A percentile compares a stretch with the other conserved stretches of the same genome.
phyloP scores from a whole-genome alignment of 495 filamentous ascomycete genomes.

The Talaromyces trachyspermus region DNA sequence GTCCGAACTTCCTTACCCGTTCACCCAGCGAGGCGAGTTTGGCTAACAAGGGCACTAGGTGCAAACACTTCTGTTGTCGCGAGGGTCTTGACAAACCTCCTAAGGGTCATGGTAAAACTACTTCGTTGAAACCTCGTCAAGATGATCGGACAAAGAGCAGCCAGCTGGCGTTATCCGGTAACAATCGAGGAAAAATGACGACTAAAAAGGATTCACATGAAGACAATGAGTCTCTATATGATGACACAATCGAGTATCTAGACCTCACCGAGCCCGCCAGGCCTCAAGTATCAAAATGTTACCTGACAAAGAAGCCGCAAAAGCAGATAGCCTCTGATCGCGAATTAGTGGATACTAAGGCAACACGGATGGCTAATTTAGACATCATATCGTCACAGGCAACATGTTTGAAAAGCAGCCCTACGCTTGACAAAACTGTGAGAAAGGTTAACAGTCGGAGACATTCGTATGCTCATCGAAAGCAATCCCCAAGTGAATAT shows the following conservation, averaged over 20 bases:
- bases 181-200: background rate
- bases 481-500: slow-evolving; percentile 1
- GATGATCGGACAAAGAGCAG: background rate
- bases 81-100: slow-evolving; percentile 77
- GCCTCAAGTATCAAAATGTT: too few relatives aligned
- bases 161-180: background rate
- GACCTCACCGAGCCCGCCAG: background rate
- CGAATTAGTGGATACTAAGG: background rate
- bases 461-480: background rate
- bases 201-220: background rate
- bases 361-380: background rate
- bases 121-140: background rate
- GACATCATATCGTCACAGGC: slow-evolving; percentile 2
- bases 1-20: slow-evolving; percentile 18
- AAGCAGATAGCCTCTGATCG: background rate
- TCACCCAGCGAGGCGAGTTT: too few relatives aligned
- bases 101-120: slow-evolving; percentile 40
- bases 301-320: background rate
- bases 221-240: too few relatives aligned
- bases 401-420: background rate
- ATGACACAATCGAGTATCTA: background rate
- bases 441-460: background rate
- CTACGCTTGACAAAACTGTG: background rate
- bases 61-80: slow-evolving; percentile 82
- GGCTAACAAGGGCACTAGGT: slow-evolving; percentile 30